Percentiles rank a stretch among this genome's conserved stretches.
These are phyloP conservation scores for Mycena belliarum DNA, from an alignment of 768 basidiomycete species.

Conservation along the genomic window DNA sequence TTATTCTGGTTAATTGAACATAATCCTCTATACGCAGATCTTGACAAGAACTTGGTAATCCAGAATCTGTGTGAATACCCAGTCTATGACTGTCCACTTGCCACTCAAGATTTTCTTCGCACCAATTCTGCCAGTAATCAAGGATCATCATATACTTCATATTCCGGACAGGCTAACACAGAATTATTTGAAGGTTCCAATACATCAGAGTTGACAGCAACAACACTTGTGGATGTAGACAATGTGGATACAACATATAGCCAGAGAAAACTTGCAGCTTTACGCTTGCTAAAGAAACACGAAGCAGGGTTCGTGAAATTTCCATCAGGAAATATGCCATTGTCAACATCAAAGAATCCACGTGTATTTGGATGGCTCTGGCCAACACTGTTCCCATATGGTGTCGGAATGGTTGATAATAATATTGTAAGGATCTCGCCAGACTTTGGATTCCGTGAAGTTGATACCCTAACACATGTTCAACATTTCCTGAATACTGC, in stretches of 20 bases:
- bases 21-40: constrained; percentile 17
- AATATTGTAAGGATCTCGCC: neutral
- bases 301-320: constrained; percentile 18
- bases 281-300: constrained; percentile 6
- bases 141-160: constrained; percentile 20
- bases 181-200: constrained; percentile 5
- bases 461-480: neutral
- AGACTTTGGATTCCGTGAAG: constrained; percentile 1
- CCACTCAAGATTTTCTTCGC: constrained; percentile 2
- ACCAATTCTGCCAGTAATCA: constrained; percentile 12
- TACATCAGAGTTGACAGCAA: neutral
- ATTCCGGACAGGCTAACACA: constrained; percentile 17
- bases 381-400: constrained; percentile 26
- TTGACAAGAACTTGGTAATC: constrained; percentile 2
- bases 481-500: constrained; percentile 8
- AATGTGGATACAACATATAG: constrained; percentile 12
- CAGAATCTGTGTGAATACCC: constrained; percentile 15
- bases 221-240: constrained; percentile 20
- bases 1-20: neutral
- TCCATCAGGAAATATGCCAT: constrained; percentile 13
- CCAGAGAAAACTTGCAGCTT: constrained; percentile 16
- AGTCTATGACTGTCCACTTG: constrained; percentile 11
- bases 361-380: constrained; percentile 20
- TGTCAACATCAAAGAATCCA: constrained; percentile 20
- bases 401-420: constrained; percentile 23